These are phyloP conservation scores for Pyricularia grisea DNA, from an alignment of 2,329 filamentous ascomycete species.

Conservation along the genomic window DNA sequence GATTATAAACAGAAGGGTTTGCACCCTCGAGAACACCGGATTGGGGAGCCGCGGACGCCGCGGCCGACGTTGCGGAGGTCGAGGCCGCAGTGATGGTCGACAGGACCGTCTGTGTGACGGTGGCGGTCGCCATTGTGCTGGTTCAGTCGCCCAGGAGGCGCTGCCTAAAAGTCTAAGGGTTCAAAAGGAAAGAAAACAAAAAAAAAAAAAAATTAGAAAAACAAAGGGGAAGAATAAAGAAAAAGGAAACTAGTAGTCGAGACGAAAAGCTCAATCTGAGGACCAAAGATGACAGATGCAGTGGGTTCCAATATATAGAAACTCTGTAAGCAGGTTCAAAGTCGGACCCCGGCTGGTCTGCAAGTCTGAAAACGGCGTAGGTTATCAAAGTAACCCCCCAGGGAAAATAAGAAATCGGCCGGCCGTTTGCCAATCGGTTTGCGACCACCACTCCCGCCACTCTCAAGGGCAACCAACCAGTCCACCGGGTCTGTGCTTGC, in stretches of 20 bases:
- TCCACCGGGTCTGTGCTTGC: background rate
- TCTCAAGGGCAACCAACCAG: background rate
- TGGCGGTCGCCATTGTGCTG: slow-evolving; percentile 13
- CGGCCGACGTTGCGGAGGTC: slow-evolving; percentile 20
- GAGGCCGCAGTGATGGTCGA: slow-evolving; percentile 9
- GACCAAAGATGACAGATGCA: background rate
- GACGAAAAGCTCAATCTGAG: background rate
- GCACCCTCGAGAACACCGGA: slow-evolving; percentile 53
- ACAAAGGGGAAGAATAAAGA: background rate
- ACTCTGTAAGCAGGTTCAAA: no score
- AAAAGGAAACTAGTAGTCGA: background rate
- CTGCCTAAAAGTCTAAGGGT: background rate
- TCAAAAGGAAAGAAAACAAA: background rate
- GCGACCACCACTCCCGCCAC: background rate
- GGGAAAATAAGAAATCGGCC: background rate
- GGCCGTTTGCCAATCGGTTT: background rate
- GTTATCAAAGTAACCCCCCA: background rate
- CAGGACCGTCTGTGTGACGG: slow-evolving; percentile 9
- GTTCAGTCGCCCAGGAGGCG: background rate
- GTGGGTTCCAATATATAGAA: background rate
- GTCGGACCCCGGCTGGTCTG: background rate
- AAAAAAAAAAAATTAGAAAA: background rate
- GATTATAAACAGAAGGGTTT: slow-evolving; percentile 52
- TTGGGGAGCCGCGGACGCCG: slow-evolving; percentile 15
- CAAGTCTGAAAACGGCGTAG: background rate